A percentile compares a stretch with the other conserved stretches of the same genome.
These are phyloP conservation scores for carrot (Daucus carota) DNA, from an alignment of 129 eudicot species.

Conservation along the genomic window DNA sequence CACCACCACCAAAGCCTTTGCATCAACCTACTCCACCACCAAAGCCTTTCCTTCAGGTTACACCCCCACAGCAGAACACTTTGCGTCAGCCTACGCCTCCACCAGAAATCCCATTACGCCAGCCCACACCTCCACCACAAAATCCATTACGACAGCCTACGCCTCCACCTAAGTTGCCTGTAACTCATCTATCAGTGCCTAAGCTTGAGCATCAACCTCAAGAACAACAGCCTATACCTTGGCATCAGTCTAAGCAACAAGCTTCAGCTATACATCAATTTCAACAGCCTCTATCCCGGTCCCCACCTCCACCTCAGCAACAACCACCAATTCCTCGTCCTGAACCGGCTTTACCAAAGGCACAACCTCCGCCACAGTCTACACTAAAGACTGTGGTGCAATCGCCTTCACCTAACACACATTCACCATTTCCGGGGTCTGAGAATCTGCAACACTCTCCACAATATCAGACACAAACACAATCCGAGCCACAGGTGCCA, in stretches of 20 bases:
- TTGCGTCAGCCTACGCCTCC: too few relatives aligned
- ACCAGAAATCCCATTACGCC: too few relatives aligned
- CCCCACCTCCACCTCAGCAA: slow-evolving; percentile 5
- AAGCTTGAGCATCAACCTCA: not conserved
- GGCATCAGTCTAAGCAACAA: not conserved
- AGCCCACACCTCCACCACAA: too few relatives aligned
- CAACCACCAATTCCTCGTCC: not conserved
- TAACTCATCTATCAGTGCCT: not conserved
- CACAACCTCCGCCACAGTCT: not conserved
- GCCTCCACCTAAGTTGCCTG: not conserved
- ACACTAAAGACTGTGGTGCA: slow-evolving; percentile 10
- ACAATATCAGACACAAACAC: not conserved
- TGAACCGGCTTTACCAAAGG: not conserved
- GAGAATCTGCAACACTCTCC: not conserved
- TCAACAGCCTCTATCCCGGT: not conserved
- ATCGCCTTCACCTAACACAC: slow-evolving; percentile 19
- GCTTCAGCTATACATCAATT: not conserved
- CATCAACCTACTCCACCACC: not conserved
- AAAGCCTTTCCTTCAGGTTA: too few relatives aligned
- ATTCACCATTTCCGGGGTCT: not conserved
- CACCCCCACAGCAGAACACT: too few relatives aligned
- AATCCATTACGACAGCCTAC: not conserved
- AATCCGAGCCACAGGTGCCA: not conserved
- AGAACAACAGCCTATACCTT: not conserved
- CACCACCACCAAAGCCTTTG: not conserved